These are phyloP conservation scores for Xylaria bambusicola DNA, from an alignment of 495 filamentous ascomycete genomes.

Conservation along the genomic window DNA sequence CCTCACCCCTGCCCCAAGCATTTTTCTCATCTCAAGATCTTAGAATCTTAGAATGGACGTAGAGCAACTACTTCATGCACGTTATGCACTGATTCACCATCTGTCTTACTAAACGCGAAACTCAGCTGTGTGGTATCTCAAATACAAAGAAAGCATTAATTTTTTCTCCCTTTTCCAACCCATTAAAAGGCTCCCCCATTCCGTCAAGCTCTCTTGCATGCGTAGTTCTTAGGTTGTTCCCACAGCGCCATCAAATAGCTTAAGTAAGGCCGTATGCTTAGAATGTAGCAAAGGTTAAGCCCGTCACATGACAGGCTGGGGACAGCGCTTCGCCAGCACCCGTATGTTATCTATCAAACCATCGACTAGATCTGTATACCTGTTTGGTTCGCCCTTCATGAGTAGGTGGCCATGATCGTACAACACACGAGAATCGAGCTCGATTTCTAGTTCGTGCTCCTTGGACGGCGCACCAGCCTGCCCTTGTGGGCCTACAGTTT, in stretches of 20 bases:
- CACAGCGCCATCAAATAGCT: too few relatives aligned
- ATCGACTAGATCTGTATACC: constrained; percentile 73
- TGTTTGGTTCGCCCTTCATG: constrained; percentile 57
- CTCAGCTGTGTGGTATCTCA: constrained; percentile 2
- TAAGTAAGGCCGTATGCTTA: too few relatives aligned
- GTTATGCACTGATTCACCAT: not conserved
- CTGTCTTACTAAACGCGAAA: not conserved
- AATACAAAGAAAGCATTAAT: not conserved
- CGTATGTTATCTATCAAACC: constrained; percentile 85
- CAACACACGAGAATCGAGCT: constrained; percentile 67
- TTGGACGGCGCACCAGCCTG: constrained; percentile 47
- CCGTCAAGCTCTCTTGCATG: not conserved
- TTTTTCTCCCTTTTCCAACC: not conserved
- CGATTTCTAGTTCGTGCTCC: constrained; percentile 87
- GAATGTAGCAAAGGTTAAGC: too few relatives aligned
- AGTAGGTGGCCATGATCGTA: constrained; percentile 69
- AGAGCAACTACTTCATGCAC: too few relatives aligned
- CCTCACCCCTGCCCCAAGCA: too few relatives aligned
- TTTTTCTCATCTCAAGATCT: not conserved
- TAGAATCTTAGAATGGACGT: not conserved
- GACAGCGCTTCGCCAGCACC: constrained; percentile 56
- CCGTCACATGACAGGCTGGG: constrained; percentile 2
- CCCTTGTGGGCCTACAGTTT: constrained; percentile 16
- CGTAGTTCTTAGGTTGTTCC: too few relatives aligned
- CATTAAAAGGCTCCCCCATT: not conserved